A percentile compares a stretch with the other conserved stretches of the same genome.
Evolutionary conservation across 257 asterid species (phyloP).

Genomic region (Gardenia jasminoides): DNA sequence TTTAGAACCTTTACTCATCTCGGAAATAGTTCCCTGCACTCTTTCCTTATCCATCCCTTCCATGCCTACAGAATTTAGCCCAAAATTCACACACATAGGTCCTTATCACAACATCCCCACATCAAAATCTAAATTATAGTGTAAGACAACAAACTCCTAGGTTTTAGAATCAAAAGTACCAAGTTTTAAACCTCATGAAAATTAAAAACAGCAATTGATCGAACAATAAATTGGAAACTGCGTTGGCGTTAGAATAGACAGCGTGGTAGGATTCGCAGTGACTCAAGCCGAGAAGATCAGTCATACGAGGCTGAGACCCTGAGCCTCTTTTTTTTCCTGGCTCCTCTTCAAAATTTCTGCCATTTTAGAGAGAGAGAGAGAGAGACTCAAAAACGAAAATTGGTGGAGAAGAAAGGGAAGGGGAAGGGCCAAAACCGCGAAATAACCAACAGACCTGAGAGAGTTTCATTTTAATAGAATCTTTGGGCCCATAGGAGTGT

Average conservation of each 20-base stretch:
- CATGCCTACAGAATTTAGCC: constrained; percentile 59
- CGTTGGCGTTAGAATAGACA: constrained; percentile 85
- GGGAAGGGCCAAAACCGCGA: constrained; percentile 15
- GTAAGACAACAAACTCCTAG: too few relatives aligned
- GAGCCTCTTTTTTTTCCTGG: too few relatives aligned
- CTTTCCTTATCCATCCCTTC: constrained; percentile 98
- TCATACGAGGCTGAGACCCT: constrained; percentile 28
- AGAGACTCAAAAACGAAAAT: neutral
- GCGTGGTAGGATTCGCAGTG: constrained; percentile 94
- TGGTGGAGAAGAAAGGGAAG: neutral
- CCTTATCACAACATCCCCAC: too few relatives aligned
- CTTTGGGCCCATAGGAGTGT: neutral
- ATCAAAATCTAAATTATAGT: too few relatives aligned
- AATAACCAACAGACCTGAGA: neutral
- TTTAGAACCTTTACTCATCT: constrained; percentile 98
- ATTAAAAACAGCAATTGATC: neutral
- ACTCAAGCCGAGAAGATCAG: constrained; percentile 49
- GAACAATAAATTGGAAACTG: constrained; percentile 45
- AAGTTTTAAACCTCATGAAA: too few relatives aligned
- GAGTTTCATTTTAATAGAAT: too few relatives aligned
- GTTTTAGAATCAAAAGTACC: neutral
- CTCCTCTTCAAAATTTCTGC: constrained; percentile 42
- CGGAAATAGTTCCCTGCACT: constrained; percentile 88
- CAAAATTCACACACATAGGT: neutral
- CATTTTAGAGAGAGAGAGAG: neutral